A percentile compares a stretch with the other conserved stretches of the same genome.
Evolutionary conservation across 2,329 filamentous ascomycete genomes (phyloP).

Genomic region (Fonsecaea multimorphosa): DNA sequence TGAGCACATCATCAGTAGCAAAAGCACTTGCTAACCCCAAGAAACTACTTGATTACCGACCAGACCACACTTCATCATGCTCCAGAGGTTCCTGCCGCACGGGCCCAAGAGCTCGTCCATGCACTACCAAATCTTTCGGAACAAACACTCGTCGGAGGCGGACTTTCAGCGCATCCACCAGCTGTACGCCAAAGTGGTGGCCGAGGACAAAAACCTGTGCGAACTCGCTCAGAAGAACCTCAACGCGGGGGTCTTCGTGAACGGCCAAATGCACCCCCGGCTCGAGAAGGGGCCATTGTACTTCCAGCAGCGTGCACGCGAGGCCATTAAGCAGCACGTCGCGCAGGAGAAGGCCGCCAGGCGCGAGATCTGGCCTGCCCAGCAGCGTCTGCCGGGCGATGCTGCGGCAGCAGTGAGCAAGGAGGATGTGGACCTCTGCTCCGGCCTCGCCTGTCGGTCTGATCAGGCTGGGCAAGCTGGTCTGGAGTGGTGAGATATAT

Average conservation of each 20-base stretch:
- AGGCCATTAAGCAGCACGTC: conserved; percentile 56
- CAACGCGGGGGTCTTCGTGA: conserved; percentile 66
- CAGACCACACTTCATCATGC: conserved; percentile 68
- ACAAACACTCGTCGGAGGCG: conserved; percentile 64
- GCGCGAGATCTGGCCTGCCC: conserved; percentile 60
- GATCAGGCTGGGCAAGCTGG: conserved; percentile 23
- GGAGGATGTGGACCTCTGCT: conserved; percentile 33
- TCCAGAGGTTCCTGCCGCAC: conserved; percentile 66
- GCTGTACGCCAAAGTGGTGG: conserved; percentile 69
- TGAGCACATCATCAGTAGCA: no score
- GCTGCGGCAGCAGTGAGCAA: conserved; percentile 33
- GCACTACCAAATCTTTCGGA: conserved; percentile 68
- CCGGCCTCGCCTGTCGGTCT: conserved; percentile 28
- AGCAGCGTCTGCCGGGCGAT: conserved; percentile 28
- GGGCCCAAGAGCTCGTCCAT: conserved; percentile 60
- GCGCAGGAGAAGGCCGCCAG: conserved; percentile 54
- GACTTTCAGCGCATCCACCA: conserved; percentile 65
- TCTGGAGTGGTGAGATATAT: conserved; percentile 33
- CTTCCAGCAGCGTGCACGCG: conserved; percentile 61
- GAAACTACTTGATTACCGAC: conserved; percentile 46
- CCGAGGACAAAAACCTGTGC: conserved; percentile 69
- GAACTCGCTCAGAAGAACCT: conserved; percentile 65
- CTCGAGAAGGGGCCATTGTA: conserved; percentile 65
- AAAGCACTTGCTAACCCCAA: no score
- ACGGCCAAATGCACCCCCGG: conserved; percentile 66